Conservation (phyloP, 495 filamentous ascomycete genomes). For the Daldinia childiae region DNA sequence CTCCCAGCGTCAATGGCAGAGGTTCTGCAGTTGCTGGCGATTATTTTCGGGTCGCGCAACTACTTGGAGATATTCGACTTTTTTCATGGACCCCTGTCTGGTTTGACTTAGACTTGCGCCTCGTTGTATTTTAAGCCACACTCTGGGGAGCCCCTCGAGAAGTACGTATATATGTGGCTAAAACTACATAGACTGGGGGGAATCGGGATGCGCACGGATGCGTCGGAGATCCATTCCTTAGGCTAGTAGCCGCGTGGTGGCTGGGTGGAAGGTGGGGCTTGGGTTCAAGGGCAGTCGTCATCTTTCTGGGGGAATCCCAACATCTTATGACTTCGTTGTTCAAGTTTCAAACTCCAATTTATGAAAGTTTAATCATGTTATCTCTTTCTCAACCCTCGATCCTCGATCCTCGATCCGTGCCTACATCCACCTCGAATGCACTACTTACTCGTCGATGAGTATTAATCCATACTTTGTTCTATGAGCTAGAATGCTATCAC, state of each 20-base stretch:
- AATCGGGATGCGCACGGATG: neutral
- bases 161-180: neutral
- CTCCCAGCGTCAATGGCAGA: slow-evolving; percentile 32
- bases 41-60: slow-evolving; percentile 15
- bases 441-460: slow-evolving; percentile 18
- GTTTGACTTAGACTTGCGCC: slow-evolving; percentile 1
- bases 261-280: slow-evolving; percentile 19
- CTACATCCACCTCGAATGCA: slow-evolving; percentile 27
- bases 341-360: slow-evolving; percentile 31
- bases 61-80: slow-evolving; percentile 38
- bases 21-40: slow-evolving; percentile 25
- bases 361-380: slow-evolving; percentile 23
- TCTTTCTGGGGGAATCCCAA: slow-evolving; percentile 26
- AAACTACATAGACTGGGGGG: neutral
- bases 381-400: slow-evolving; percentile 17
- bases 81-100: slow-evolving; percentile 39
- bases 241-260: slow-evolving; percentile 4
- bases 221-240: neutral
- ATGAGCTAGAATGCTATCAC: slow-evolving; percentile 31
- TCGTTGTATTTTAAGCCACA: slow-evolving; percentile 24
- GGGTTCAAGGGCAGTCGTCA: slow-evolving; percentile 28
- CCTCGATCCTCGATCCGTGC: slow-evolving; percentile 12
- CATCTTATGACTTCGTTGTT: slow-evolving; percentile 10
- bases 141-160: neutral
- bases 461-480: slow-evolving; percentile 6